phyloP scores from a whole-genome alignment of 305 asterid species.

The Fraxinus floribunda region DNA sequence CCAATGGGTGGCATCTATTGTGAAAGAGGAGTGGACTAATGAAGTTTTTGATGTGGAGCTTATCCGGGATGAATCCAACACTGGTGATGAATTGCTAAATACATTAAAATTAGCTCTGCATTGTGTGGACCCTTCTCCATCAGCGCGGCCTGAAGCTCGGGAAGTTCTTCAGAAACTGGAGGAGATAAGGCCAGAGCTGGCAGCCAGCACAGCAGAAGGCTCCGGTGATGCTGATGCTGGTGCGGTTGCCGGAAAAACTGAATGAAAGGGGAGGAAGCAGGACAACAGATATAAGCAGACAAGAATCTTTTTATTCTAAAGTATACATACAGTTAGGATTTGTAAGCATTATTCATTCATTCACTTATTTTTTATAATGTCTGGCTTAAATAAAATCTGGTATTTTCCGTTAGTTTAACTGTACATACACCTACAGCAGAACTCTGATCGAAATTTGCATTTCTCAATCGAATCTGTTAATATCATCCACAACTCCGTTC shows the following conservation, averaged over 20 bases:
- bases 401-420: not conserved
- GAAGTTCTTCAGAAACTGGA: constrained; percentile 63
- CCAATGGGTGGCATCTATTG: constrained; percentile 59
- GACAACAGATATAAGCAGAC: not conserved
- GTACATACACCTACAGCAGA: not conserved
- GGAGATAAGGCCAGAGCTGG: constrained; percentile 54
- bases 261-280: constrained; percentile 12
- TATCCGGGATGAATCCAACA: constrained; percentile 49
- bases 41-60: constrained; percentile 74
- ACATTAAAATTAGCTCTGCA: constrained; percentile 67
- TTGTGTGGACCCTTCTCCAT: constrained; percentile 71
- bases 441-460: not conserved
- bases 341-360: not conserved
- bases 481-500: not conserved
- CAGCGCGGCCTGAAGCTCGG: constrained; percentile 64
- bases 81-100: constrained; percentile 61
- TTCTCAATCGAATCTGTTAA: not conserved
- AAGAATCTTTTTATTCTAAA: not conserved
- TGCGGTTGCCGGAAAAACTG: constrained; percentile 29
- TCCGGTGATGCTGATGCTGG: constrained; percentile 32
- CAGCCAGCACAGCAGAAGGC: constrained; percentile 17
- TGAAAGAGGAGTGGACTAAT: constrained; percentile 75
- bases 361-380: not conserved
- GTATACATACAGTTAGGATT: constrained; percentile 1
- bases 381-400: not conserved